Evolutionary conservation across 1,139 yeast genomes (phyloP).

Genomic region (Pichia kudriavzevii): DNA sequence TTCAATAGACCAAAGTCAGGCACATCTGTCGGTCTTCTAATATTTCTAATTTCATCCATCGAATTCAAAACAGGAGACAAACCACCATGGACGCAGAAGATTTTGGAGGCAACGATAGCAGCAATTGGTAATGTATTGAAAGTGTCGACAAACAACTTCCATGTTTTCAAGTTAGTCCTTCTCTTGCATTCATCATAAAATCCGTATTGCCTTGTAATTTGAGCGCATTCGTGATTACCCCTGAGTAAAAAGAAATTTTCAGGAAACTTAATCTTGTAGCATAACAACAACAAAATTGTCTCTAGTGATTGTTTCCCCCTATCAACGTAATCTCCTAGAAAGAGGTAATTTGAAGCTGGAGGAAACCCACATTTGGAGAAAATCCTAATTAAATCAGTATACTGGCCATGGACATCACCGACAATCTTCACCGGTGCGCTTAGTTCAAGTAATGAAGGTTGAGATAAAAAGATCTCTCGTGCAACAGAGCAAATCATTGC

Average conservation of each 20-base stretch:
- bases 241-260: slow-evolving; percentile 88
- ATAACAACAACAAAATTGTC: slow-evolving; percentile 73
- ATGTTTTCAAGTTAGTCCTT: slow-evolving; percentile 76
- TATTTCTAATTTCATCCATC: slow-evolving; percentile 85
- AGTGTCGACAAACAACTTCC: slow-evolving; percentile 90
- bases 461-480: slow-evolving; percentile 78
- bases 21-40: slow-evolving; percentile 93
- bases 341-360: slow-evolving; percentile 87
- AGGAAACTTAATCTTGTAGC: slow-evolving; percentile 93
- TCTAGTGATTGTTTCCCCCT: slow-evolving; percentile 93
- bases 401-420: slow-evolving; percentile 97
- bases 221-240: slow-evolving; percentile 97
- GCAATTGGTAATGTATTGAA: slow-evolving; percentile 93
- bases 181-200: slow-evolving; percentile 96
- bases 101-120: slow-evolving; percentile 92
- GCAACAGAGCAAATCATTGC: slow-evolving; percentile 80
- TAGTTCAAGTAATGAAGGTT: slow-evolving; percentile 81
- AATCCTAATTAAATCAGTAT: slow-evolving; percentile 79
- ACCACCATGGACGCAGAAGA: slow-evolving; percentile 97
- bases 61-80: slow-evolving; percentile 83
- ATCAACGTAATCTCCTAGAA: slow-evolving; percentile 94
- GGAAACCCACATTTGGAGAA: slow-evolving; percentile 97
- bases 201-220: slow-evolving; percentile 91
- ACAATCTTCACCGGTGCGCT: slow-evolving; percentile 96
- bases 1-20: slow-evolving; percentile 92